Conservation (phyloP, 345 rosid species). For the Citrus sinensis region DNA sequence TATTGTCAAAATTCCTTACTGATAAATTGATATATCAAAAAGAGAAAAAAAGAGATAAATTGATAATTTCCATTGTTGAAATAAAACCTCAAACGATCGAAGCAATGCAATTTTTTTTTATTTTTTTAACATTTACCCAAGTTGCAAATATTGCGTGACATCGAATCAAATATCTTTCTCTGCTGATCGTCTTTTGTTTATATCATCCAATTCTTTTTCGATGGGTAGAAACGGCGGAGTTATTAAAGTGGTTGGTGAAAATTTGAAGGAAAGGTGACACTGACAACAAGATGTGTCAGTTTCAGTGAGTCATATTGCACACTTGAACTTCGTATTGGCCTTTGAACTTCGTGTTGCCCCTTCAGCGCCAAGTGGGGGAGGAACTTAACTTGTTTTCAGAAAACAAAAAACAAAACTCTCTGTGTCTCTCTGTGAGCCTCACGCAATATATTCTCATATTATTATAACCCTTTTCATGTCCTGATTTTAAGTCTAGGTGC, state of each 20-base stretch:
- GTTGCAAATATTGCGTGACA: not conserved
- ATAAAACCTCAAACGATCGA: too few species aligned
- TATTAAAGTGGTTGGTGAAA: not conserved
- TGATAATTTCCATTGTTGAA: too few species aligned
- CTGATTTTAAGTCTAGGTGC: slow-evolving; percentile 5
- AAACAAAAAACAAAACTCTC: not conserved
- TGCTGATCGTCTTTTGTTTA: not conserved
- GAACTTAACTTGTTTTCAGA: not conserved
- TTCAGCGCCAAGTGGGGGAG: slow-evolving; percentile 6
- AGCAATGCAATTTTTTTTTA: too few species aligned
- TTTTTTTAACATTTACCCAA: not conserved
- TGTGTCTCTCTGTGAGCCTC: not conserved
- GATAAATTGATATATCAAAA: too few species aligned
- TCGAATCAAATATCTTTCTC: not conserved
- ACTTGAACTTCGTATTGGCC: not conserved
- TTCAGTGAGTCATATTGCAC: not conserved
- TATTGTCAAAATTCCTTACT: too few species aligned
- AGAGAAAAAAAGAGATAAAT: too few species aligned
- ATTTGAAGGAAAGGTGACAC: not conserved
- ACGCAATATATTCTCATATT: not conserved
- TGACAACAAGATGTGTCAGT: not conserved
- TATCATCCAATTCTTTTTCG: not conserved
- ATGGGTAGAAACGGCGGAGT: not conserved
- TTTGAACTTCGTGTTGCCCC: not conserved
- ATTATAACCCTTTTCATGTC: not conserved